phyloP scores from a whole-genome alignment of 495 filamentous ascomycete genomes.

The Filosporella fistucella region DNA sequence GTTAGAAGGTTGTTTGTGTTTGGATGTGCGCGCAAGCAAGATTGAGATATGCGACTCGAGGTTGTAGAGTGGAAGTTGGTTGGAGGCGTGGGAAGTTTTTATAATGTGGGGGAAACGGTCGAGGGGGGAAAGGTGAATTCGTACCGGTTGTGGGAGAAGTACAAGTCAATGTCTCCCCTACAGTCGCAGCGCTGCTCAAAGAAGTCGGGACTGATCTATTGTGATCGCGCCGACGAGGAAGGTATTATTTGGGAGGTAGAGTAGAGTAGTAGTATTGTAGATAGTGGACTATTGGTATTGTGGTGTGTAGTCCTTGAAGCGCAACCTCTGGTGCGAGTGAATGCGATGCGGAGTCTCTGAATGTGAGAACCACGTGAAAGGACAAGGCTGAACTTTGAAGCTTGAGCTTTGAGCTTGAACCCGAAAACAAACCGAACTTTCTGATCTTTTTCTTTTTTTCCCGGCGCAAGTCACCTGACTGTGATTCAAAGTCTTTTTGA shows the following conservation, averaged over 20 bases:
- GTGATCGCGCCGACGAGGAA: conserved; percentile 12
- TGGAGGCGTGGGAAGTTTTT: conserved; percentile 15
- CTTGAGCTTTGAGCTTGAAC: neutral
- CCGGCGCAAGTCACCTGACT: conserved; percentile 18
- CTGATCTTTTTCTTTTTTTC: too few relatives aligned
- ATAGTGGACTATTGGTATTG: too few relatives aligned
- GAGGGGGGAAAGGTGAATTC: conserved; percentile 30
- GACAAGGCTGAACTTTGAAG: neutral
- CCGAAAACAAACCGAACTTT: too few relatives aligned
- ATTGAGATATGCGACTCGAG: conserved; percentile 23
- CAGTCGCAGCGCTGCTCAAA: conserved; percentile 32
- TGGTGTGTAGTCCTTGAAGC: too few relatives aligned
- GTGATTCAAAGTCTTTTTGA: too few relatives aligned
- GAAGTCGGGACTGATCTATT: conserved; percentile 3
- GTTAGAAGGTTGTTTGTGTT: conserved; percentile 15
- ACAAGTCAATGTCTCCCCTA: conserved; percentile 99
- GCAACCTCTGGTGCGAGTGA: too few relatives aligned
- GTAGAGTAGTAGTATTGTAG: too few relatives aligned
- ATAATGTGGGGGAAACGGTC: conserved; percentile 6
- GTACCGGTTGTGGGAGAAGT: conserved; percentile 87
- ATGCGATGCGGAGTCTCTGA: too few relatives aligned
- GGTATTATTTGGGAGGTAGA: conserved; percentile 7
- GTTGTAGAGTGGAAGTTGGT: conserved; percentile 10
- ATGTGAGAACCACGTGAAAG: too few relatives aligned
- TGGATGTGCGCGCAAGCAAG: conserved; percentile 9